Evolutionary conservation across 2,329 filamentous ascomycete species (phyloP).

Genomic region (Metarhizium guizhouense): DNA sequence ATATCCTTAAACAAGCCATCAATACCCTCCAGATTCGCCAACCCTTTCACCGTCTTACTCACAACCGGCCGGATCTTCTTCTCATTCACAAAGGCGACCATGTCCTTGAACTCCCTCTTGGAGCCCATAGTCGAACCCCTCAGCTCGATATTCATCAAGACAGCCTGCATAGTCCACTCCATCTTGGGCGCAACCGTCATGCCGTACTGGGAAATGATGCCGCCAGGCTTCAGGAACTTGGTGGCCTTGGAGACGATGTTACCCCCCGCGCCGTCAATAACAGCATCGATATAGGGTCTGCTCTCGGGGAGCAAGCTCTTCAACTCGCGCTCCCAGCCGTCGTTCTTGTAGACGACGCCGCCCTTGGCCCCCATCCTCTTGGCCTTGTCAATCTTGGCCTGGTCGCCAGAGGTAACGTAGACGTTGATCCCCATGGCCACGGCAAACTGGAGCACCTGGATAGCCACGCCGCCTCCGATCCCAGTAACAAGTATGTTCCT

Average conservation of each 20-base stretch:
- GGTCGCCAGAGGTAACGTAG: constrained; percentile 67
- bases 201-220: constrained; percentile 77
- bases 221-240: constrained; percentile 68
- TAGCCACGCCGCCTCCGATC: constrained; percentile 84
- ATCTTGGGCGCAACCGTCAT: constrained; percentile 85
- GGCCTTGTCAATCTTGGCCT: constrained; percentile 68
- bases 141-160: constrained; percentile 80
- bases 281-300: constrained; percentile 64
- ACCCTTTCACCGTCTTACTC: constrained; percentile 61
- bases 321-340: constrained; percentile 74
- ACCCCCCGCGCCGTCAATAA: constrained; percentile 86
- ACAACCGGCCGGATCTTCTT: constrained; percentile 70
- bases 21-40: constrained; percentile 68
- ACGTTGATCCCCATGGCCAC: constrained; percentile 65
- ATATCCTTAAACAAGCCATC: constrained; percentile 81
- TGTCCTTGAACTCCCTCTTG: constrained; percentile 77
- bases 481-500: constrained; percentile 78
- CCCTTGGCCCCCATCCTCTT: constrained; percentile 64
- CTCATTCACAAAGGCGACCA: constrained; percentile 71
- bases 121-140: constrained; percentile 91
- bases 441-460: constrained; percentile 73
- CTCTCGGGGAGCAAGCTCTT: constrained; percentile 51
- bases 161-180: constrained; percentile 76
- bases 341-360: constrained; percentile 71
- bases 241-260: constrained; percentile 62